Base-by-base conservation (phyloP, 257 asterid species). In the Fraxinus excelsior region DNA sequence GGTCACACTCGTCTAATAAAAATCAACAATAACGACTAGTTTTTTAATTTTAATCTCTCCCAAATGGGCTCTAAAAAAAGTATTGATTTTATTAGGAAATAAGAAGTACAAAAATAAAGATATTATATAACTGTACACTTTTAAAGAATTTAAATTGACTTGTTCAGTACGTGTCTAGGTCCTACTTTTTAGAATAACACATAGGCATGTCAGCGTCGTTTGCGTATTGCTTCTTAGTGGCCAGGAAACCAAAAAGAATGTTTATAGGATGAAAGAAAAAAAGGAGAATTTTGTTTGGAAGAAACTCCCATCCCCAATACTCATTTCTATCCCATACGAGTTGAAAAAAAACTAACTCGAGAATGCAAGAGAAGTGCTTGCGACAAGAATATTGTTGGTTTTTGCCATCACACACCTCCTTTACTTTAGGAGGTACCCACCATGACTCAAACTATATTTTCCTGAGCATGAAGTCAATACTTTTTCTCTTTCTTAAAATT, bases 381-480 rank as follows among this genome's bases (percentile, higher is more conserved):
- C 4, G 35, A 4, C 16, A 26, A 25, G 34, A 62, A 4, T 62
- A 23, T 62, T 26, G 68, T 62, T 21, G 13, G 14, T 58, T n/a
- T n/a, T 8, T 58, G 66, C 29, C 66, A 58, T 26, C 10, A 16
- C 18, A 26, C 35, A 10, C 35, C 68, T 23, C 34, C 2, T 1
- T 11, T 26, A 56, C 58, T 10, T 58, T 21, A 62, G 19, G 35
- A 26, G 35, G 34, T 35, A 10, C 26, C 34, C 35, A 26, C 32
- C 18, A 4, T 19, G 56, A 32, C 26, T 29, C 65, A 40, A 9
- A 58, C 37, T 7, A 51, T 46, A 37, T 71, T 28, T 37, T 46
- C 68, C 44, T 53, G 49, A 71, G 78, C 14, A 71, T 37, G 16
- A 62, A 62, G 72, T 62, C 14, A 31, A 21, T 51, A 53, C 60